Base-by-base conservation (phyloP, 768 basidiomycete species). In the Leccinellum rugosiceps region DNA sequence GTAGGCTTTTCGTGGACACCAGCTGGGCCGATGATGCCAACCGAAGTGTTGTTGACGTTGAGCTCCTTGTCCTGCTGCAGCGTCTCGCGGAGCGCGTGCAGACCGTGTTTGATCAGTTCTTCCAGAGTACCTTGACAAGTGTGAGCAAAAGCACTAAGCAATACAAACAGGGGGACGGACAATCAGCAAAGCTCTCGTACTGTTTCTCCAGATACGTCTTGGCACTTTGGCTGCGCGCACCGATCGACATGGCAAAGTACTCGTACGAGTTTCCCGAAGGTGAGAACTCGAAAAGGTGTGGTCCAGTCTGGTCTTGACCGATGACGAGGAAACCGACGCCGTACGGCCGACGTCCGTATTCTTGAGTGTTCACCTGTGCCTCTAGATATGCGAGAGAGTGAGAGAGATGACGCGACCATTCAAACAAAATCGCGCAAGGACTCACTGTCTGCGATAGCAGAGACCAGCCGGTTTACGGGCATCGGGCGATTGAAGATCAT, bases 291-390 rank as follows among this genome's bases (percentile, higher is more conserved):
- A 92, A 98, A 38, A 99, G 84, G 74, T 98, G 97, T 4, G 97
- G 95, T 3, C 97, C 97, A n/a, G 88, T 85, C 68, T 95, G 89
- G 74, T 98, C 97, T 67, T 90, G 85, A 10, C 97, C 97, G 62
- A 97, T 89, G 61, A 99, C 96, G 48, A 99, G 88, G 80, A 98
- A 96, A 6, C 97, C 97, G 11, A 99, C 97, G 72, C 97, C 97
- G 65, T 99, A 99, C 3, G 97, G 97, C 55, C 97, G 83, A 61
- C 92, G 84, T 56, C 97, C 97, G 70, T 99, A 98, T 73, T 97
- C 92, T 76, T 98, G 96, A 2, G 97, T 99, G 75, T 98, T 99
- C 35, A 94, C 89, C 74, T 99, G 97, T 0, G 97, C 96, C 84
- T 95, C 96, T 96, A 51, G 9, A 7, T 52, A 67, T 45, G 31